Evolutionary conservation across 225 moss, liverwort and hornwort species (phyloP).

Genomic region (Antitrichia curtipendula): DNA sequence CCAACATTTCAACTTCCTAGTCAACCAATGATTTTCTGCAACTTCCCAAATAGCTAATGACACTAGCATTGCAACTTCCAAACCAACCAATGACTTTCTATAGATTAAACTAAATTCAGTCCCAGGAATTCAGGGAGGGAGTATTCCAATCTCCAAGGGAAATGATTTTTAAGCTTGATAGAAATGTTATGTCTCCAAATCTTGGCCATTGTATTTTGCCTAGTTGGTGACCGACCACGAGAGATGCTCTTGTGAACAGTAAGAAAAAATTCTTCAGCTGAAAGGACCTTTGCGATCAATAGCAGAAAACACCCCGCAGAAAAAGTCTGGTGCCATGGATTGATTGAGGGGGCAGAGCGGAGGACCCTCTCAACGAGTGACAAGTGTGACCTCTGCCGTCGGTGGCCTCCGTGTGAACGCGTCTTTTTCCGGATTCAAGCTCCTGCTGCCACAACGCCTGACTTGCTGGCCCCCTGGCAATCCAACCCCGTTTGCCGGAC

Average conservation of each 20-base stretch:
- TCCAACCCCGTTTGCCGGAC: not conserved
- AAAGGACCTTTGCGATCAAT: not conserved
- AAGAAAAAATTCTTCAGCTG: not conserved
- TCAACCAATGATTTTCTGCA: not conserved
- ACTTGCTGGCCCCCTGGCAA: not conserved
- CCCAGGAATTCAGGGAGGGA: rapidly evolving
- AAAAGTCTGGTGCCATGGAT: not conserved
- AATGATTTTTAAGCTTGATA: no score
- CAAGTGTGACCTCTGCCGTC: not conserved
- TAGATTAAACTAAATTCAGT: no score
- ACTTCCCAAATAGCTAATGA: no score
- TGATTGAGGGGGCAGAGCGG: not conserved
- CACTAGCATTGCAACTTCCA: no score
- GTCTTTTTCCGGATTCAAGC: not conserved
- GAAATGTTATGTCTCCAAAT: not conserved
- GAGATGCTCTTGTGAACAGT: not conserved
- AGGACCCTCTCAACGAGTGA: not conserved
- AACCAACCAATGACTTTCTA: no score
- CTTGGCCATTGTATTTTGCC: not conserved
- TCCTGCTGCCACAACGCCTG: not conserved
- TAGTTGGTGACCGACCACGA: not conserved
- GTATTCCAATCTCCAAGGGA: no score
- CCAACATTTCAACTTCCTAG: no score
- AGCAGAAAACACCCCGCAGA: no score
- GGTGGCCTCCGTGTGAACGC: not conserved